Evolutionary conservation across 371 early-diverging fungal genomes (phyloP).

Genomic region (Mortierella sp.): DNA sequence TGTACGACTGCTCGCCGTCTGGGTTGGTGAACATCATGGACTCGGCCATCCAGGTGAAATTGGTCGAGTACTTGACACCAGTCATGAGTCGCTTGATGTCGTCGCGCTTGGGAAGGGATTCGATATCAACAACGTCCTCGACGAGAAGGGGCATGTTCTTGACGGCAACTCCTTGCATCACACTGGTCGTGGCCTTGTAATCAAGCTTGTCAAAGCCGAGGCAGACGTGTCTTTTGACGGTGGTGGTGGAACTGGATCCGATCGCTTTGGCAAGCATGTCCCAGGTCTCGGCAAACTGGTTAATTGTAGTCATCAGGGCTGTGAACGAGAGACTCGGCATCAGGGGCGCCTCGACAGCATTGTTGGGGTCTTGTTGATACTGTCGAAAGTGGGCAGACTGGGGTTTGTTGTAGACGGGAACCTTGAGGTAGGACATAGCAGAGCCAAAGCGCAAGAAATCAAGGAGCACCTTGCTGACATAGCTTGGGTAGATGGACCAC

Average conservation of each 20-base stretch:
- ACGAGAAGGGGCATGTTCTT: constrained; percentile 12
- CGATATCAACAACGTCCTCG: constrained; percentile 11
- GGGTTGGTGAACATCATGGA: constrained; percentile 28
- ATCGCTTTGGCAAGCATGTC: constrained; percentile 10
- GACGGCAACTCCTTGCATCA: neutral
- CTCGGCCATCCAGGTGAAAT: constrained; percentile 34
- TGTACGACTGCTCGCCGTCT: constrained; percentile 11
- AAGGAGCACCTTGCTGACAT: constrained; percentile 26
- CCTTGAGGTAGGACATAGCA: constrained; percentile 26
- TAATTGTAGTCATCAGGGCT: constrained; percentile 11
- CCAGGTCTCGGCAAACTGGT: constrained; percentile 27
- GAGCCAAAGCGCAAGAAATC: constrained; percentile 26
- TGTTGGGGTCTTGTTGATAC: neutral
- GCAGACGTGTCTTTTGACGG: constrained; percentile 19
- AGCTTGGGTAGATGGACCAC: constrained; percentile 26
- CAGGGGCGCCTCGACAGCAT: neutral
- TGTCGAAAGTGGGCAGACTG: neutral
- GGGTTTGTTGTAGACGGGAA: neutral
- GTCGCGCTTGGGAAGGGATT: constrained; percentile 14
- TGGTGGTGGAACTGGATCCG: neutral
- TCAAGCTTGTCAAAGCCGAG: constrained; percentile 27
- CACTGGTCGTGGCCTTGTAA: constrained; percentile 11
- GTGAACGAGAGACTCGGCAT: neutral
- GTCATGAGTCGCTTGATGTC: constrained; percentile 31
- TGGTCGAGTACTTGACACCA: constrained; percentile 28